Conservation (phyloP, 495 filamentous ascomycete species). For the Tetracladium marchalianum region DNA sequence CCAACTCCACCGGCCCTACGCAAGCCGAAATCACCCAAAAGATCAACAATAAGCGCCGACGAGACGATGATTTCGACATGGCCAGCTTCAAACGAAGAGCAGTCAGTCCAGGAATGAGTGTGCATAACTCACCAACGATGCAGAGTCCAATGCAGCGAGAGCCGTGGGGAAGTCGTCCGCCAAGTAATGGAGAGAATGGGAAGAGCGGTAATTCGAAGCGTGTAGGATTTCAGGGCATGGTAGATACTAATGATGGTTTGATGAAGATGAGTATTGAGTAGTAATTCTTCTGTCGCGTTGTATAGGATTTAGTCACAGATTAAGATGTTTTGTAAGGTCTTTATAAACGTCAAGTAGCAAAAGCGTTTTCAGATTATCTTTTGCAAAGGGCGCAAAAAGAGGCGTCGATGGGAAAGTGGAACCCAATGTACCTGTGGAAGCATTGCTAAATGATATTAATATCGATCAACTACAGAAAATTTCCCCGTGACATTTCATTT, state of each 20-base stretch:
- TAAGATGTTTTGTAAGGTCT: too few species aligned
- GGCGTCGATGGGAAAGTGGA: constrained; percentile 84
- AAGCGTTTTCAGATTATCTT: too few species aligned
- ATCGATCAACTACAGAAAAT: too few species aligned
- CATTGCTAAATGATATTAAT: too few species aligned
- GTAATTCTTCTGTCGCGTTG: too few species aligned
- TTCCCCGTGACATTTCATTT: too few species aligned
- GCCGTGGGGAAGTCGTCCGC: constrained; percentile 59
- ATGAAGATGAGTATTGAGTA: constrained; percentile 97
- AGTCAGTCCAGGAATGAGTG: constrained; percentile 86
- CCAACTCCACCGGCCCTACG: constrained; percentile 25
- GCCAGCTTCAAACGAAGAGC: constrained; percentile 86
- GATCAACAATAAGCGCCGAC: constrained; percentile 64
- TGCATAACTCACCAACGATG: constrained; percentile 81
- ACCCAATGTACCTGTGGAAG: too few species aligned
- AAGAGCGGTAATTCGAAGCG: constrained; percentile 33
- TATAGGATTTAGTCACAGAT: too few species aligned
- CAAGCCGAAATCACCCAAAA: constrained; percentile 57
- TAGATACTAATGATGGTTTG: constrained; percentile 85
- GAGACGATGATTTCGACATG: constrained; percentile 88
- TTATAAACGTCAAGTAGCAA: too few species aligned
- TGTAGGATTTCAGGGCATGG: constrained; percentile 91
- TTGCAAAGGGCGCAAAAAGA: too few species aligned
- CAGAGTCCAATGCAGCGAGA: constrained; percentile 69
- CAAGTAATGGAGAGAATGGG: constrained; percentile 29